Evolutionary conservation across 2,329 filamentous ascomycete species (phyloP).

Genomic region (Huntiella decipiens): DNA sequence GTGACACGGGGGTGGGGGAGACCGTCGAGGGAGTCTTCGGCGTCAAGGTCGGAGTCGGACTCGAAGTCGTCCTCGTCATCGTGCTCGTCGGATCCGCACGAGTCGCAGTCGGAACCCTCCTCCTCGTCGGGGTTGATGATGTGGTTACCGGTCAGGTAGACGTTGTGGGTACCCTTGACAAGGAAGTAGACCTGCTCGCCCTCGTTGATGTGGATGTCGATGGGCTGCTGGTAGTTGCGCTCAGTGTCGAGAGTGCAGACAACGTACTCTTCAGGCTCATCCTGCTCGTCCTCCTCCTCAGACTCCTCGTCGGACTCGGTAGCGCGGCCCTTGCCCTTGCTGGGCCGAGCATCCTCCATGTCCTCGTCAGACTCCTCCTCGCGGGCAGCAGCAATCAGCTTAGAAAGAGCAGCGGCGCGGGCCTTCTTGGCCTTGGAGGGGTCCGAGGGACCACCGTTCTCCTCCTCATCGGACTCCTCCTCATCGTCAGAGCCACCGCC

Average conservation of each 20-base stretch:
- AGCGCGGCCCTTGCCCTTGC: conserved; percentile 56
- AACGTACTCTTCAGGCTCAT: conserved; percentile 73
- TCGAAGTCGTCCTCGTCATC: conserved; percentile 59
- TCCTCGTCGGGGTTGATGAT: conserved; percentile 52
- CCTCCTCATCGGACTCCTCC: conserved; percentile 42
- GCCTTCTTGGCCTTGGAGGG: conserved; percentile 65
- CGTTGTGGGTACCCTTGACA: conserved; percentile 71
- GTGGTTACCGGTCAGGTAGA: conserved; percentile 94
- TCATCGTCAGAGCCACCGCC: conserved; percentile 28
- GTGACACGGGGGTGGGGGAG: conserved; percentile 64
- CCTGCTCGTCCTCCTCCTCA: conserved; percentile 34
- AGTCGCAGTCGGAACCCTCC: conserved; percentile 31
- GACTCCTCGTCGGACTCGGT: conserved; percentile 39
- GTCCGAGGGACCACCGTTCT: conserved; percentile 81
- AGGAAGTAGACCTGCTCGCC: conserved; percentile 84
- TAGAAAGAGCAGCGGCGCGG: conserved; percentile 55
- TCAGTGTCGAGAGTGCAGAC: conserved; percentile 89
- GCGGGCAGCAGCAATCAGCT: conserved; percentile 40
- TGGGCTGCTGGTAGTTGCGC: conserved; percentile 80
- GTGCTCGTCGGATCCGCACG: conserved; percentile 24
- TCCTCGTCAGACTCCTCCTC: conserved; percentile 48
- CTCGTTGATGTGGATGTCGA: conserved; percentile 82
- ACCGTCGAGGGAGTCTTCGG: conserved; percentile 60
- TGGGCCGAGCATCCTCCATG: conserved; percentile 50
- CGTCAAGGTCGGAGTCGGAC: conserved; percentile 35